phyloP scores from a whole-genome alignment of 2,329 filamentous ascomycete species.

The Xylaria sp. region DNA sequence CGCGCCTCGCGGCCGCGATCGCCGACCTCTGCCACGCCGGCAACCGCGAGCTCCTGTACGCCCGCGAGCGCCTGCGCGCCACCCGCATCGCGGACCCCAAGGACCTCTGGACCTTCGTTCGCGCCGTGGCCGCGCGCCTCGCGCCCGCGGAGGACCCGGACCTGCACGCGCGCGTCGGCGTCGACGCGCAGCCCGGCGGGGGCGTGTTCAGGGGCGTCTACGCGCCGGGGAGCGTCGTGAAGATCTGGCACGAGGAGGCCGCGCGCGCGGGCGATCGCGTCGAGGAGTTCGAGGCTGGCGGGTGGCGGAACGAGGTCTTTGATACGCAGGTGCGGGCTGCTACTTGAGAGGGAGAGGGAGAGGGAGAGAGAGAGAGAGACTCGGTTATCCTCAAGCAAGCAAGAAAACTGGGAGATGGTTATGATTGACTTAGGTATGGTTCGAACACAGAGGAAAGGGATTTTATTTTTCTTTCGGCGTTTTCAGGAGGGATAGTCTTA shows the following conservation, averaged over 20 bases:
- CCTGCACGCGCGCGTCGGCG: constrained; percentile 71
- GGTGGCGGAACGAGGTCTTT: constrained; percentile 89
- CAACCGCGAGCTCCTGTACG: constrained; percentile 86
- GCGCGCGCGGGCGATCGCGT: constrained; percentile 70
- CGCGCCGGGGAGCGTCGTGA: constrained; percentile 85
- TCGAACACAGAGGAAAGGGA: no score
- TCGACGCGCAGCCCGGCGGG: constrained; percentile 56
- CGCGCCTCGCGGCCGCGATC: constrained; percentile 73
- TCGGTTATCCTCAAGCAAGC: no score
- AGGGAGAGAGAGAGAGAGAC: no score
- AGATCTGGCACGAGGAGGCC: constrained; percentile 85
- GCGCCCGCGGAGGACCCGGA: constrained; percentile 75
- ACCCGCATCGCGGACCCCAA: constrained; percentile 80
- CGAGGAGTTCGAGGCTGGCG: constrained; percentile 70
- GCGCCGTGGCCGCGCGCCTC: constrained; percentile 77
- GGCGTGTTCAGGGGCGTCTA: constrained; percentile 81
- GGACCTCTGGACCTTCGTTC: constrained; percentile 80
- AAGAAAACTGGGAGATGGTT: no score
- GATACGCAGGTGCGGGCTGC: constrained; percentile 42
- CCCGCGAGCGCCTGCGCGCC: constrained; percentile 82
- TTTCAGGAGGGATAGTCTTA: no score
- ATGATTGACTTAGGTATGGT: no score
- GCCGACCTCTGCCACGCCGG: constrained; percentile 69
- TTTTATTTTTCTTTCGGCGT: no score
- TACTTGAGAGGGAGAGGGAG: no score